Evolutionary conservation across 345 rosid genomes (phyloP).

Genomic region (Euphorbia lathyris): DNA sequence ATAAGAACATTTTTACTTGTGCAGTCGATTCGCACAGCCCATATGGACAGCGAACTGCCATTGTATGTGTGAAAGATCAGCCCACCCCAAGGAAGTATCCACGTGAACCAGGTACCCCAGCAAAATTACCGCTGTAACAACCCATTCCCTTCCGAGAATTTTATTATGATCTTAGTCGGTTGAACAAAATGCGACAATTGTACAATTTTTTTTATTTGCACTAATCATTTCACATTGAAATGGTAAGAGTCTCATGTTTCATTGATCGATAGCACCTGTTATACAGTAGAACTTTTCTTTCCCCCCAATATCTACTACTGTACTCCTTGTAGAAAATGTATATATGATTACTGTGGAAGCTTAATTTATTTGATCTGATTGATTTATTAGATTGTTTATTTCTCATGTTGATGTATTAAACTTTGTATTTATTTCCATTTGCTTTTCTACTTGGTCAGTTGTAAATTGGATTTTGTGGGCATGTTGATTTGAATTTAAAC

Average conservation of each 20-base stretch:
- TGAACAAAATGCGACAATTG: too few relatives aligned
- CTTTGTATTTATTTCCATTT: neutral
- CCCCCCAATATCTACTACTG: too few relatives aligned
- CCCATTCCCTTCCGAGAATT: neutral
- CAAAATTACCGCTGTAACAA: conserved; percentile 58
- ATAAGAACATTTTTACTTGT: conserved; percentile 18
- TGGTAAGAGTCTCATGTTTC: too few relatives aligned
- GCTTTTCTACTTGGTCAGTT: conserved; percentile 2
- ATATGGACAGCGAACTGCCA: conserved; percentile 74
- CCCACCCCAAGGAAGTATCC: conserved; percentile 71
- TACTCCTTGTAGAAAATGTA: neutral
- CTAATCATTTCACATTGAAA: too few relatives aligned
- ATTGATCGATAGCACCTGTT: too few relatives aligned
- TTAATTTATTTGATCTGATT: neutral
- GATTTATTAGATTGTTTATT: neutral
- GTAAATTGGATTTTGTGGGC: neutral
- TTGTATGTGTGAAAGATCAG: conserved; percentile 59
- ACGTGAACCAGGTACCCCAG: conserved; percentile 77
- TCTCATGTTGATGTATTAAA: neutral
- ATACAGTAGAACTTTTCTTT: too few relatives aligned
- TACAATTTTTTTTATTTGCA: too few relatives aligned
- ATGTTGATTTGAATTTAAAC: neutral
- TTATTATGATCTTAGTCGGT: too few relatives aligned
- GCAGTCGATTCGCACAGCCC: conserved; percentile 88
- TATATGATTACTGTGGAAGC: conserved; percentile 1